Percentiles rank a stretch among this genome's conserved stretches.
Conservation (phyloP, 2,329 filamentous ascomycete genomes). For the Xylaria polymorpha region DNA sequence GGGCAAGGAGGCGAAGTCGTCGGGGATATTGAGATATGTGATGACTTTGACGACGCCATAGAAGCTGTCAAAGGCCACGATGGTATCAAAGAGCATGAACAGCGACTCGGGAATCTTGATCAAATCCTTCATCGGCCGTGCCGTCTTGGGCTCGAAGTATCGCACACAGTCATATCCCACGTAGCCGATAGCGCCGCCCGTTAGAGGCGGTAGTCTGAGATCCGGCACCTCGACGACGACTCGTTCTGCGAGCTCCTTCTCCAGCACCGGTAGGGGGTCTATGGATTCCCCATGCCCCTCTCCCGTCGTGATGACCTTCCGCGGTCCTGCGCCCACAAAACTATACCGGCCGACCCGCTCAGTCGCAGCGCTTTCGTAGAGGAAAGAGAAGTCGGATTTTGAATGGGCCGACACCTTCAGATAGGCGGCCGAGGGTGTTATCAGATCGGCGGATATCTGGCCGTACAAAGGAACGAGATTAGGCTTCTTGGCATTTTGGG, state of each 20-base stretch:
- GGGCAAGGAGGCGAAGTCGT: constrained; percentile 65
- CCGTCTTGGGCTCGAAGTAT: constrained; percentile 98
- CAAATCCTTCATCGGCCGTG: constrained; percentile 86
- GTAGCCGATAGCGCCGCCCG: constrained; percentile 94
- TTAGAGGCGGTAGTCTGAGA: constrained; percentile 84
- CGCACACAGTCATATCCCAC: constrained; percentile 97
- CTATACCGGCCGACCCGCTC: constrained; percentile 95
- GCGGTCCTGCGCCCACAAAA: constrained; percentile 85
- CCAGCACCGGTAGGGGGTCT: constrained; percentile 86
- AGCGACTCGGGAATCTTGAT: constrained; percentile 90
- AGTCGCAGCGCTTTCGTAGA: constrained; percentile 95
- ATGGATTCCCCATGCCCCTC: constrained; percentile 84
- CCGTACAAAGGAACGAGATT: constrained; percentile 87
- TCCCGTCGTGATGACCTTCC: constrained; percentile 88
- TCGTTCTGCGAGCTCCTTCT: constrained; percentile 81
- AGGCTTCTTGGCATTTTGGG: constrained; percentile 55
- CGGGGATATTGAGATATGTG: constrained; percentile 83
- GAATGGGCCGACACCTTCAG: constrained; percentile 86
- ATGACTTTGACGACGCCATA: constrained; percentile 93
- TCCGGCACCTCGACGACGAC: constrained; percentile 86
- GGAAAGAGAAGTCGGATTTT: constrained; percentile 83
- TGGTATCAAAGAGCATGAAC: constrained; percentile 97
- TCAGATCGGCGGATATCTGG: constrained; percentile 88
- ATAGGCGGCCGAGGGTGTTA: constrained; percentile 95
- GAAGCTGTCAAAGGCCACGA: constrained; percentile 95